phyloP scores from a whole-genome alignment of 2,329 filamentous ascomycete species.

The Leptoxyphium fumago region DNA sequence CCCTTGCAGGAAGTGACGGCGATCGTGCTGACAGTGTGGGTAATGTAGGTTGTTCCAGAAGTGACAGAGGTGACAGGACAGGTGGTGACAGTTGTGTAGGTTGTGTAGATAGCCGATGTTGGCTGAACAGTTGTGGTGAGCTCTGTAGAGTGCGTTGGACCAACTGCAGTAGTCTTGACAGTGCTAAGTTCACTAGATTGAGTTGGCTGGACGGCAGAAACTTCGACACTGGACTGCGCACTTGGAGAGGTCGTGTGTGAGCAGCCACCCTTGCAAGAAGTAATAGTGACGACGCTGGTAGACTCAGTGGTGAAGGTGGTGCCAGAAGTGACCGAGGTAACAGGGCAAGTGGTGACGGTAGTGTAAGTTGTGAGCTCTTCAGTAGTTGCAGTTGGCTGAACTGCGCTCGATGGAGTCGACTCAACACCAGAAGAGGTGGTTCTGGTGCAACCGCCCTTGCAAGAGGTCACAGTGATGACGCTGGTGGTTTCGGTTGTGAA shows the following conservation, averaged over 20 bases:
- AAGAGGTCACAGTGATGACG: slow-evolving; percentile 24
- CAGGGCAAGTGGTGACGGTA: slow-evolving; percentile 19
- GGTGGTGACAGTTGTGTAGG: slow-evolving; percentile 16
- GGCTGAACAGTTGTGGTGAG: slow-evolving; percentile 14
- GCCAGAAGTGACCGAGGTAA: slow-evolving; percentile 9
- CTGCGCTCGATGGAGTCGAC: not conserved
- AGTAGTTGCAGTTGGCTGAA: not conserved
- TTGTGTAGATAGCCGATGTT: slow-evolving; percentile 4
- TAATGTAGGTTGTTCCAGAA: not conserved
- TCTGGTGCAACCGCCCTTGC: slow-evolving; percentile 21
- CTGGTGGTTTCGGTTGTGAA: slow-evolving; percentile 22
- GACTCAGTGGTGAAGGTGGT: slow-evolving; percentile 2
- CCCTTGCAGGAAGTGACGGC: slow-evolving; percentile 1
- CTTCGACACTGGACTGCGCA: no score
- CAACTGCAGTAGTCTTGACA: not conserved
- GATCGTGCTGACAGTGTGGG: slow-evolving; percentile 11
- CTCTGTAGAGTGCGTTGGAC: slow-evolving; percentile 2
- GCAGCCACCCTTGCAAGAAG: not conserved
- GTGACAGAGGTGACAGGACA: slow-evolving; percentile 15
- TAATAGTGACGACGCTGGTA: slow-evolving; percentile 9
- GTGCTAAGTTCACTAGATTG: no score
- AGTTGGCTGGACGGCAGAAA: no score
- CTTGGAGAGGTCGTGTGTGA: no score
- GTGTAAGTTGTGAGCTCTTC: slow-evolving; percentile 1
- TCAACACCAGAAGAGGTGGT: not conserved